phyloP scores from a whole-genome alignment of 2,329 filamentous ascomycete species.

The Fusarium torulosum region DNA sequence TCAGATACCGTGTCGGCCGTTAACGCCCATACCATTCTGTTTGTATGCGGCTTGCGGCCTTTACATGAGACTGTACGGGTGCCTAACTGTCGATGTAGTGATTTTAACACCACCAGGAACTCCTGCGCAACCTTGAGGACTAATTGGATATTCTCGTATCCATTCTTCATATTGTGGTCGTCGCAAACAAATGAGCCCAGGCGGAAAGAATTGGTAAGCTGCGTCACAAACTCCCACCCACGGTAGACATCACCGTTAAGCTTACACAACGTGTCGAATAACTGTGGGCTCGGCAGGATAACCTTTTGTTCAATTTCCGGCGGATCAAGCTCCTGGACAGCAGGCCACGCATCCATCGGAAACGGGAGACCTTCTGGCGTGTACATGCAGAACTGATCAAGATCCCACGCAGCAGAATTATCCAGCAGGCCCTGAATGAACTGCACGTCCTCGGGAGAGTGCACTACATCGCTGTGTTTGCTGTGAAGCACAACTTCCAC shows the following conservation, averaged over 20 bases:
- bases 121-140: conserved; percentile 44
- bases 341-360: conserved; percentile 41
- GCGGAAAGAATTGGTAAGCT: conserved; percentile 2
- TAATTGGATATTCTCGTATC: conserved; percentile 40
- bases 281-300: conserved; percentile 17
- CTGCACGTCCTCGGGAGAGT: conserved; percentile 20
- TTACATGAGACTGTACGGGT: conserved; percentile 16
- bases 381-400: conserved; percentile 31
- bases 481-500: conserved; percentile 13
- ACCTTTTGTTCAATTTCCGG: conserved; percentile 11
- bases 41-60: conserved; percentile 12
- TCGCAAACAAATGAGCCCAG: conserved; percentile 39
- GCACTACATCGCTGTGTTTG: neutral
- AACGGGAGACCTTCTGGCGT: conserved; percentile 30
- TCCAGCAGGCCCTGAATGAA: conserved; percentile 37
- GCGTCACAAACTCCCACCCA: conserved; percentile 26
- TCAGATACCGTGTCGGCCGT: conserved; percentile 6
- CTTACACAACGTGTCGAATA: conserved; percentile 42
- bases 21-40: conserved; percentile 17
- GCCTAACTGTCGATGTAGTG: conserved; percentile 44
- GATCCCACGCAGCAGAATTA: conserved; percentile 30
- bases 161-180: conserved; percentile 18
- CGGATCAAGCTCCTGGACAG: conserved; percentile 27
- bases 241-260: conserved; percentile 43
- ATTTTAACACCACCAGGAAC: conserved; percentile 46